A percentile compares a stretch with the other conserved stretches of the same genome.
phyloP scores from a whole-genome alignment of 352 stramenopile genomes.

The Blastocystis sp. region DNA sequence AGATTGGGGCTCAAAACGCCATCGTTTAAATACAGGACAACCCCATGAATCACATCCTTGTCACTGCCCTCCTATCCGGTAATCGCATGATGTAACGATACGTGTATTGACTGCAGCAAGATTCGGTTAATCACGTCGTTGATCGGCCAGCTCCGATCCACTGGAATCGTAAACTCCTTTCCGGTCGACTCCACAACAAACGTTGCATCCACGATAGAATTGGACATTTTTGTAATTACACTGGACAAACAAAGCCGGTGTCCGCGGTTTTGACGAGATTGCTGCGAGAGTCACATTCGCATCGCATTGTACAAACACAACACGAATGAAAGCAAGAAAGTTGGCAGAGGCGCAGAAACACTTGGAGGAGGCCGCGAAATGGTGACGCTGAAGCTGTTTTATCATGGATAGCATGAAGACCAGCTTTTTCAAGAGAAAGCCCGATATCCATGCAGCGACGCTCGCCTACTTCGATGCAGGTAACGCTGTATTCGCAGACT shows the following conservation, averaged over 20 bases:
- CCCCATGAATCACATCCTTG: not conserved
- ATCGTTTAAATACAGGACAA: not conserved
- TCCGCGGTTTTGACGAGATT: not conserved
- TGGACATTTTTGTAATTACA: not conserved
- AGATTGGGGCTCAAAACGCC: not conserved
- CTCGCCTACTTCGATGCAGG: constrained; percentile 49
- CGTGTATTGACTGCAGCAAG: not conserved
- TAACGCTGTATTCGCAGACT: not conserved
- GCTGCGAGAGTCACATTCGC: no score
- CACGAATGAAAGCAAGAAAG: constrained; percentile 56
- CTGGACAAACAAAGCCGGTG: not conserved
- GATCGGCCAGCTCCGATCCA: not conserved
- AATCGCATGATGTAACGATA: not conserved
- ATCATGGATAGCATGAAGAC: constrained; percentile 45
- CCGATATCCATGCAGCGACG: constrained; percentile 36
- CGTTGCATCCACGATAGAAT: not conserved
- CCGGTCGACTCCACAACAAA: not conserved
- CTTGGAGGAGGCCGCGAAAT: constrained; percentile 15
- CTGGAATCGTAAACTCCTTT: not conserved
- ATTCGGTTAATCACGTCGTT: constrained; percentile 1
- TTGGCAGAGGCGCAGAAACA: constrained; percentile 36
- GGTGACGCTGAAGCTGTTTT: not conserved
- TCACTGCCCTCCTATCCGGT: not conserved
- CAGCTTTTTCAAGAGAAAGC: constrained; percentile 56
- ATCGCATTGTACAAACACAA: no score